Conservation (phyloP, 2,329 filamentous ascomycete species). For the Diaporthe sp. region DNA sequence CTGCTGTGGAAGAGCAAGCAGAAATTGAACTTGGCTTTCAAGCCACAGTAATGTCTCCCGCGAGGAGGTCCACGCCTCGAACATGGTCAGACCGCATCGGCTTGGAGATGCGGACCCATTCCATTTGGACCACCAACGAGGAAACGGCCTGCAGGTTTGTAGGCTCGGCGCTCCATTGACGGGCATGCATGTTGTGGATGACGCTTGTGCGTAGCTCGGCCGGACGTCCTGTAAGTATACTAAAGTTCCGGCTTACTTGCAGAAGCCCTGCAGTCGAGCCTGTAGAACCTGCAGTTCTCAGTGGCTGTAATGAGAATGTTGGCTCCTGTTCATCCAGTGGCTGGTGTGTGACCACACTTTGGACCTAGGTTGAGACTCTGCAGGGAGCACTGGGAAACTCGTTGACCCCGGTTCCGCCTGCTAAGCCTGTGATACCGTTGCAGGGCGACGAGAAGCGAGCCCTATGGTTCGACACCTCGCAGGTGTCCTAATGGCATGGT, state of each 20-base stretch:
- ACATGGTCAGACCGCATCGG: conserved; percentile 1
- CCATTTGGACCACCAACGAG: background rate
- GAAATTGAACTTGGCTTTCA: conserved; percentile 4
- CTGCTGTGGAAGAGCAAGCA: background rate
- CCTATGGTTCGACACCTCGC: conserved; percentile 7
- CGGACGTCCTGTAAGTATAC: conserved; percentile 23
- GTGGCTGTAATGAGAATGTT: conserved; percentile 17
- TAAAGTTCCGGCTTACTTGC: conserved; percentile 34
- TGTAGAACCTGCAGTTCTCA: conserved; percentile 27
- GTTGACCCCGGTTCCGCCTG: conserved; percentile 18
- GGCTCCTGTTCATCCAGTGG: conserved; percentile 13
- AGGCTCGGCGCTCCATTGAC: conserved; percentile 28
- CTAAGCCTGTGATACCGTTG: conserved; percentile 24
- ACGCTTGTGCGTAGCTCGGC: conserved; percentile 31
- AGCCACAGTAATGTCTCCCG: conserved; percentile 8
- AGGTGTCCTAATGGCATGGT: conserved; percentile 17
- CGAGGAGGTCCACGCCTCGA: background rate
- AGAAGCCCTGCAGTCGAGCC: conserved; percentile 29
- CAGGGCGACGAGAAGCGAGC: conserved; percentile 22
- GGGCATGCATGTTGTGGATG: conserved; percentile 30
- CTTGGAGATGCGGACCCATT: background rate
- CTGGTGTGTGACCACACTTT: conserved; percentile 5
- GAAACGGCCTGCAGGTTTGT: background rate
- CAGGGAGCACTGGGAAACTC: conserved; percentile 4
- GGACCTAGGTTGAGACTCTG: background rate